Base-by-base conservation (phyloP, 495 filamentous ascomycete genomes). In the Tricharina praecox region DNA sequence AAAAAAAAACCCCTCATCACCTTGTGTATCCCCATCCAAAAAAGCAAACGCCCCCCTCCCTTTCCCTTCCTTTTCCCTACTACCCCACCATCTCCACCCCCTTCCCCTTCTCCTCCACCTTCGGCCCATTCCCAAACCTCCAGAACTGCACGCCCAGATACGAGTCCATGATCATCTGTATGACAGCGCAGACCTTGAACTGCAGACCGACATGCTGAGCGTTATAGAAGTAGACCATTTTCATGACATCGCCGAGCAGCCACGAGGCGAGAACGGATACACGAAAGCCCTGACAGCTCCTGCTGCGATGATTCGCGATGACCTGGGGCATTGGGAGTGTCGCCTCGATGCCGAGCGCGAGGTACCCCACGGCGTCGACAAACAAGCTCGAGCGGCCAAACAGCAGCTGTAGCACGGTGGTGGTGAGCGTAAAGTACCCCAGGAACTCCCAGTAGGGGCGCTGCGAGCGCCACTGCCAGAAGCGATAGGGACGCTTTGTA, bases 391-490 rank as follows among this genome's bases (percentile, higher is more conserved):
- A 84, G 37, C 77, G 71, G 3, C 77, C 76, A 23, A 94, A 62
- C 44, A 88, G 58, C 36, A 87, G 61, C 55, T 95, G 85, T 45
- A 90, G 66, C 23, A 73, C 66, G 25, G 76, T 64, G 11, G 94
- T 69, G 3, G 64, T 59, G 44, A 73, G 66, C 55, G 78, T 72
- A 49, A 93, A 75, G 64, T 79, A 79, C 25, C 73, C 66, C 32
- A 97, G 60, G 61, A 86, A 93, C 53, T 79, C 70, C 86, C 87
- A 97, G 62, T 94, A 97, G 72, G 88, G 87, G 53, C 78, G 80
- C 16, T 80, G 70, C 23, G 72, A 74, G 53, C 71, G 75, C 90
- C 90, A 97, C 60, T 85, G 82, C 90, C 90, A 97, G 61, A 97
- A 97, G 50, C 81, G 75, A 58, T 79, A 96, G 1, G 90, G 88